phyloP scores from a whole-genome alignment of 1,284 basidiomycete genomes.

The Bjerkandera adusta region DNA sequence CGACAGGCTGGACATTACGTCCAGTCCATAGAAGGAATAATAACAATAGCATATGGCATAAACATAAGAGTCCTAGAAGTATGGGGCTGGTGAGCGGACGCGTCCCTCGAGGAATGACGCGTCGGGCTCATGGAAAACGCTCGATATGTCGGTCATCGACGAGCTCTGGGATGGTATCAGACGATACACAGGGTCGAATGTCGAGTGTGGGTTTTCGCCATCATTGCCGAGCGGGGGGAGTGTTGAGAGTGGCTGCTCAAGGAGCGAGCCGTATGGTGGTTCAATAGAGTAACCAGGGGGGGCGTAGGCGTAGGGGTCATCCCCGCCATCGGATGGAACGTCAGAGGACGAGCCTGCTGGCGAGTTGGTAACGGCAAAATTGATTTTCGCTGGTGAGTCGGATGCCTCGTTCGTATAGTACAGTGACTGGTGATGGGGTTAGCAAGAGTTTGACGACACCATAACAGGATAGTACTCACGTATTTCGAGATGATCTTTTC shows the following conservation, averaged over 20 bases:
- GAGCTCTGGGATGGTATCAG: conserved; percentile 4
- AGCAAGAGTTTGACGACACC: conserved; percentile 1
- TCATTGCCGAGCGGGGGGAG: background rate
- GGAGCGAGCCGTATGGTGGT: conserved; percentile 1
- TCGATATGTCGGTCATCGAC: conserved; percentile 2
- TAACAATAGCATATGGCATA: background rate
- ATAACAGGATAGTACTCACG: conserved; percentile 47
- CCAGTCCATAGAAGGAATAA: background rate
- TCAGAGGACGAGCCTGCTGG: conserved; percentile 5
- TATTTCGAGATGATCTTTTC: conserved; percentile 96
- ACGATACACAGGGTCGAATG: conserved; percentile 5
- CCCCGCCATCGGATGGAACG: conserved; percentile 1
- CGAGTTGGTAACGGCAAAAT: conserved; percentile 6
- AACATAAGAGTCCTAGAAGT: conserved; percentile 4
- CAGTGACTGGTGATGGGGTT: conserved; percentile 38
- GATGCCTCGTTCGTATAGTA: conserved; percentile 23
- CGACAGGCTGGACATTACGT: background rate
- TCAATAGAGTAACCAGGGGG: background rate
- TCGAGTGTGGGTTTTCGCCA: background rate
- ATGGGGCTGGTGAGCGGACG: conserved; percentile 10
- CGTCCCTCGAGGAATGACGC: conserved; percentile 1
- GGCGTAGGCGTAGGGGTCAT: conserved; percentile 5
- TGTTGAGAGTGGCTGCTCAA: conserved; percentile 3
- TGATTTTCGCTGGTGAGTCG: too few species aligned
- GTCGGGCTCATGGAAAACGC: conserved; percentile 4